Percentiles rank a stretch among this genome's conserved stretches.
Evolutionary conservation across 2,329 filamentous ascomycete genomes (phyloP).

Genomic region (Trichoderma oligosporum): DNA sequence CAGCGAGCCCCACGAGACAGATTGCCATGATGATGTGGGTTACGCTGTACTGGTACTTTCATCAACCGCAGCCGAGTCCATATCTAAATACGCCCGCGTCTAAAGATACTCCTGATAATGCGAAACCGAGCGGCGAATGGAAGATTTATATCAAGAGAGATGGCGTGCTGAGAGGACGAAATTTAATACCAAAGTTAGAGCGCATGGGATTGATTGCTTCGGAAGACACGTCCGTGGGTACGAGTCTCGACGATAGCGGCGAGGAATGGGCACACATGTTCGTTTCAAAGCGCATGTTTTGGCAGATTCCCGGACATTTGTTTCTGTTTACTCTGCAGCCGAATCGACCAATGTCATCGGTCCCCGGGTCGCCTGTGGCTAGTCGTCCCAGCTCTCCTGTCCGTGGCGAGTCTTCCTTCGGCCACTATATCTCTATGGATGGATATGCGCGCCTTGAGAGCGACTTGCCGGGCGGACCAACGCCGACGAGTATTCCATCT

Average conservation of each 20-base stretch:
- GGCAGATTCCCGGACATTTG: slow-evolving; percentile 83
- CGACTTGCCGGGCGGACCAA: slow-evolving; percentile 40
- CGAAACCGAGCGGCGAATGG: slow-evolving; percentile 82
- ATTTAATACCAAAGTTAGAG: slow-evolving; percentile 85
- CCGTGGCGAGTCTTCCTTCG: slow-evolving; percentile 30
- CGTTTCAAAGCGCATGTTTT: slow-evolving; percentile 75
- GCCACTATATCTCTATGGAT: slow-evolving; percentile 25
- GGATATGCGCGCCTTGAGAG: slow-evolving; percentile 28
- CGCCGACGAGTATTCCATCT: slow-evolving; percentile 33
- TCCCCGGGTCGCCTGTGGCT: slow-evolving; percentile 48
- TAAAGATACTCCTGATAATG: slow-evolving; percentile 61
- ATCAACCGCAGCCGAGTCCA: slow-evolving; percentile 70
- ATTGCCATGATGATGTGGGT: slow-evolving; percentile 97
- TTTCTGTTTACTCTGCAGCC: slow-evolving; percentile 84
- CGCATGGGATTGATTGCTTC: slow-evolving; percentile 82
- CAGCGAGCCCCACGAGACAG: slow-evolving; percentile 77
- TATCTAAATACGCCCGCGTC: slow-evolving; percentile 61
- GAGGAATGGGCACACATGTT: slow-evolving; percentile 78
- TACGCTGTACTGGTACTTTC: slow-evolving; percentile 95
- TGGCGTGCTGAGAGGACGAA: slow-evolving; percentile 80
- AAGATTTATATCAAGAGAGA: slow-evolving; percentile 77
- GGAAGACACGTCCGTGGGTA: slow-evolving; percentile 71
- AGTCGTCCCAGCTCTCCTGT: slow-evolving; percentile 54
- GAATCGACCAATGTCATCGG: slow-evolving; percentile 34
- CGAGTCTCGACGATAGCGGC: slow-evolving; percentile 55